Evolutionary conservation across 768 basidiomycete genomes (phyloP), one percentile per base, ranked within the genome.

Genomic region (Clitopilus hobsonii): DNA sequence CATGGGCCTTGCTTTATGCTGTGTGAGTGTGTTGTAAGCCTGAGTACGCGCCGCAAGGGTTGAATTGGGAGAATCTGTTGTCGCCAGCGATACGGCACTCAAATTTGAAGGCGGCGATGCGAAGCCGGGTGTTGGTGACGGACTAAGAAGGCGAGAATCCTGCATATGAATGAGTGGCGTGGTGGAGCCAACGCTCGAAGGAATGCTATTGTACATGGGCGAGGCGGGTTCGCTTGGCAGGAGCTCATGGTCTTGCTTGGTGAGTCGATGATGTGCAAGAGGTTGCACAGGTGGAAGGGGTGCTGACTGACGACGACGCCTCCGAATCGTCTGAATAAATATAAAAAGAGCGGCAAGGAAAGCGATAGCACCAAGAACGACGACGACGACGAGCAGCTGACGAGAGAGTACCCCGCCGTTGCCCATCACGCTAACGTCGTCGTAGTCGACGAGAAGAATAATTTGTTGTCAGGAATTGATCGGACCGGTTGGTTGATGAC

Each of bases 211-310:
- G 16, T 56, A 52, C 32, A 45, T 52, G 18, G 50, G 38, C 27
- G 49, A 54, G 29, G 58, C 36, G 49, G 56, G 20, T 54, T 27
- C 48, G 51, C 56, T 51, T 45, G 41, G n/a, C n/a, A n/a, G 36
- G 28, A 50, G 16, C 18, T 14, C 4, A 29, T 27, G 27, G 25
- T 76, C 67, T 38, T 77, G 67, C 32, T 75, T 72, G 7, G 75
- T 69, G 22, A 76, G 61, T 13, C 86, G 77, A 53, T 82, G 79
- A 59, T 82, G 82, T 4, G 85, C 84, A 22, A 88, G 79, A 14
- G 83, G 80, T 58, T 87, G 86, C 10, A 82, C 74, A 13, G 84
- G 86, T 0, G 86, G 87, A 0, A 88, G 72, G 3, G 87, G 86
- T 0, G 66, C 59, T 26, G 58, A 56, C 20, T 65, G 67, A 23